A percentile compares a stretch with the other conserved stretches of the same genome.
Evolutionary conservation across 2,329 filamentous ascomycete species (phyloP).

Genomic region (Sporothrix inflata): DNA sequence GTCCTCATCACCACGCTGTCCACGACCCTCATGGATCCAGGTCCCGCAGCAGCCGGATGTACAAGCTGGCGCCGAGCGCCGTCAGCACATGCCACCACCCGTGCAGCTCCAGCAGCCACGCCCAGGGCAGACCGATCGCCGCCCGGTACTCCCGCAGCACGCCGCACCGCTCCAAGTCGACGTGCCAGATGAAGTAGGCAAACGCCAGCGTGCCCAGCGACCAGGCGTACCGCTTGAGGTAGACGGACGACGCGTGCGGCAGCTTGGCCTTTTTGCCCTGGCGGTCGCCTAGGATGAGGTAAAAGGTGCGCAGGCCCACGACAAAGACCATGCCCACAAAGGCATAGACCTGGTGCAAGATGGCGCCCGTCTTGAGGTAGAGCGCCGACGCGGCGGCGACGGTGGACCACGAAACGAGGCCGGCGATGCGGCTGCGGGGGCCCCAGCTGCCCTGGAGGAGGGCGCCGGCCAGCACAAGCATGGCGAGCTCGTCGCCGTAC

Average conservation of each 20-base stretch:
- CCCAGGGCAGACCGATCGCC: conserved; percentile 56
- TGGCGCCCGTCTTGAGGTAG: conserved; percentile 48
- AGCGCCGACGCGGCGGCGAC: conserved; percentile 47
- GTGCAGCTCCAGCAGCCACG: conserved; percentile 61
- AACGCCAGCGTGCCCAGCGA: conserved; percentile 31
- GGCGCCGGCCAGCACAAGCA: conserved; percentile 57
- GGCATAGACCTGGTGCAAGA: conserved; percentile 48
- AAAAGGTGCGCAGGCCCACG: conserved; percentile 42
- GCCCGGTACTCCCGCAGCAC: conserved; percentile 51
- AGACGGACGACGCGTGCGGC: not conserved
- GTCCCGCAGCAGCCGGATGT: conserved; percentile 27
- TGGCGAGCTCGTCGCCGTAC: conserved; percentile 61
- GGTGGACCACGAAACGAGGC: conserved; percentile 45
- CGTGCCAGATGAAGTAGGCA: conserved; percentile 59
- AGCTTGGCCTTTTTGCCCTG: not conserved
- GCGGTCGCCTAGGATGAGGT: conserved; percentile 41
- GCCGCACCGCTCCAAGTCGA: conserved; percentile 57
- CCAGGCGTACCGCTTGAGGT: not conserved
- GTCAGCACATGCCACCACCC: conserved; percentile 69
- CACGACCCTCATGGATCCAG: not conserved
- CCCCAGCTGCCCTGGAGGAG: conserved; percentile 54
- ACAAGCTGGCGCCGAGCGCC: conserved; percentile 51
- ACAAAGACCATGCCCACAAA: conserved; percentile 44
- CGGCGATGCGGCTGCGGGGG: conserved; percentile 48
- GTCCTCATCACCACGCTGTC: not conserved